These are phyloP conservation scores for Termitomyces sp. DNA, from an alignment of 768 basidiomycete genomes.

Conservation along the genomic window DNA sequence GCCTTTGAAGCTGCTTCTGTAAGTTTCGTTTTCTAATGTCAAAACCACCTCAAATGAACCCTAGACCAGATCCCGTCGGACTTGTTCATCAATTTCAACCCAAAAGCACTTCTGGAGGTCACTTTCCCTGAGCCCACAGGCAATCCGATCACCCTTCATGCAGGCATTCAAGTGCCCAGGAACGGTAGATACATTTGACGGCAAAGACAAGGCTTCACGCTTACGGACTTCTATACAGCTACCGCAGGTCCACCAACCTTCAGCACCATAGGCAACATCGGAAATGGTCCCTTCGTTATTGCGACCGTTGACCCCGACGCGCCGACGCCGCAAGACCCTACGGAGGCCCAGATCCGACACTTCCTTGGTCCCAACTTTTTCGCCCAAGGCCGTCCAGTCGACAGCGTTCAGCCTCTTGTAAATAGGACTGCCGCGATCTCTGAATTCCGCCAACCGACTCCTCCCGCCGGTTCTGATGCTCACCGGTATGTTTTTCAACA, in stretches of 20 bases:
- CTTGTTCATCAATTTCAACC: constrained; percentile 29
- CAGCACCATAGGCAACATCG: constrained; percentile 20
- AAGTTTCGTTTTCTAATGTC: background rate
- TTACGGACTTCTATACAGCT: constrained; percentile 17
- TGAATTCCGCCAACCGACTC: constrained; percentile 36
- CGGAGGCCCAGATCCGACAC: constrained; percentile 41
- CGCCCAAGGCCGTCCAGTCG: constrained; percentile 1
- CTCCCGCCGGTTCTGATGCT: constrained; percentile 38
- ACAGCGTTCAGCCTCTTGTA: constrained; percentile 11
- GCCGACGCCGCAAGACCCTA: constrained; percentile 44
- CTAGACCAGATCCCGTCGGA: constrained; percentile 27
- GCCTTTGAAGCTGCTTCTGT: constrained; percentile 25
- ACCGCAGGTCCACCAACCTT: constrained; percentile 36
- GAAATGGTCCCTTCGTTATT: constrained; percentile 42
- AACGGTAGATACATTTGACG: constrained; percentile 21
- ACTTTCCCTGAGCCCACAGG: constrained; percentile 28
- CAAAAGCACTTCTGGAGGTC: constrained; percentile 30
- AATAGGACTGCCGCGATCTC: constrained; percentile 40
- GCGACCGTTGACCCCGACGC: constrained; percentile 48
- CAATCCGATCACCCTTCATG: constrained; percentile 28
- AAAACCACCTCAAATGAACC: background rate
- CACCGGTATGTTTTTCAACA: constrained; percentile 30
- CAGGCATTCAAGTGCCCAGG: constrained; percentile 30
- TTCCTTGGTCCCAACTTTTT: constrained; percentile 40
- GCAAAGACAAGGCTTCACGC: constrained; percentile 10